phyloP scores from a whole-genome alignment of 2,329 filamentous ascomycete genomes.

The Graphiopsis chlorocephala region DNA sequence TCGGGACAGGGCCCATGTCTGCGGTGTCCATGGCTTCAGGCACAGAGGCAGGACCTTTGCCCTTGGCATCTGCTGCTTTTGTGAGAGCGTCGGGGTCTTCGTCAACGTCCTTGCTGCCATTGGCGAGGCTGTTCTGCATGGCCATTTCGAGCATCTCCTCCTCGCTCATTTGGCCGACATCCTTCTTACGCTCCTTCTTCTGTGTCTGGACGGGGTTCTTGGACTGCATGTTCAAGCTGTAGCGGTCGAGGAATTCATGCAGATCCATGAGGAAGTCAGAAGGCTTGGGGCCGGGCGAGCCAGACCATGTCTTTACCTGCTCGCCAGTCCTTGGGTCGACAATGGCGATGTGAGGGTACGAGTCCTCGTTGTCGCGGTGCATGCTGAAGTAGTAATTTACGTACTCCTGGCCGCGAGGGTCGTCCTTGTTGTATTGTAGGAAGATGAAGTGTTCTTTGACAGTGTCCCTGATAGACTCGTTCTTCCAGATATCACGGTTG shows the following conservation, averaged over 20 bases:
- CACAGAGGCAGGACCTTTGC: background rate
- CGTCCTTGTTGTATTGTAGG: constrained; percentile 87
- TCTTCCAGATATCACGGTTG: constrained; percentile 96
- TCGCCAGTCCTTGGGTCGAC: constrained; percentile 94
- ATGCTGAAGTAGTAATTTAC: constrained; percentile 82
- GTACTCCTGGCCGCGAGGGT: constrained; percentile 74
- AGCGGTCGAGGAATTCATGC: constrained; percentile 94
- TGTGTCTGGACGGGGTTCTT: constrained; percentile 88
- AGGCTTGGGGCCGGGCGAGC: constrained; percentile 71
- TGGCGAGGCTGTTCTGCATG: constrained; percentile 78
- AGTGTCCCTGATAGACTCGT: constrained; percentile 71
- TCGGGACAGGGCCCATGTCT: constrained; percentile 22
- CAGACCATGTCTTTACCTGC: constrained; percentile 95
- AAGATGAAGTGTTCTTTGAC: constrained; percentile 93
- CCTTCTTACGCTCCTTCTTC: constrained; percentile 64
- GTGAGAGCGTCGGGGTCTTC: constrained; percentile 88
- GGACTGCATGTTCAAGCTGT: constrained; percentile 80
- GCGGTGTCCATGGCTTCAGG: constrained; percentile 31
- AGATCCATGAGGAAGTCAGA: constrained; percentile 86
- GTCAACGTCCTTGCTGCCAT: constrained; percentile 52
- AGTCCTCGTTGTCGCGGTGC: constrained; percentile 74
- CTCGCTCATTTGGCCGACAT: constrained; percentile 87
- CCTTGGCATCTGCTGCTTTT: constrained; percentile 45
- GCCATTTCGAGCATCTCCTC: constrained; percentile 97
- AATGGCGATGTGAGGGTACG: constrained; percentile 94